Evolutionary conservation across 495 filamentous ascomycete species (phyloP).

Genomic region (Lasiosphaeria miniovina): DNA sequence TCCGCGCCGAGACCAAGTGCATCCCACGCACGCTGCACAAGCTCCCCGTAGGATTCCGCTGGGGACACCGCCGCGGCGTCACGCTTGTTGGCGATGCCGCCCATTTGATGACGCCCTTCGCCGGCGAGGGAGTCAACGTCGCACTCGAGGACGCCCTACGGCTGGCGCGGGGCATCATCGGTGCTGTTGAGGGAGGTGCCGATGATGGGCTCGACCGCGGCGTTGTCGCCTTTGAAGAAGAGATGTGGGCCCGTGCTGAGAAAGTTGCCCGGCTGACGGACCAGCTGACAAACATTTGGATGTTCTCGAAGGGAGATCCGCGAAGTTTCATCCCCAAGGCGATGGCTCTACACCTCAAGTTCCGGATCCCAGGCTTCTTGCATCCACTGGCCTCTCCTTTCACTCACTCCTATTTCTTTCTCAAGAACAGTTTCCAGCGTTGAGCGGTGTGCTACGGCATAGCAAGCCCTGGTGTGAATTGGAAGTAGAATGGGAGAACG

Average conservation of each 20-base stretch:
- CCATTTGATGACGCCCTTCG: conserved; percentile 59
- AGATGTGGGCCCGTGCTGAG: conserved; percentile 35
- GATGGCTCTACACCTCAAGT: conserved; percentile 16
- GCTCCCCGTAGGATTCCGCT: conserved; percentile 50
- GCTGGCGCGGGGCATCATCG: conserved; percentile 40
- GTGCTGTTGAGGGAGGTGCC: conserved; percentile 14
- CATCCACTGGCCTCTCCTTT: conserved; percentile 16
- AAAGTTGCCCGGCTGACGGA: conserved; percentile 31
- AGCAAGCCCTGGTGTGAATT: background rate
- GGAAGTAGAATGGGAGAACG: background rate
- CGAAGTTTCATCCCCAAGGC: conserved; percentile 15
- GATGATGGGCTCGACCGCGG: conserved; percentile 26
- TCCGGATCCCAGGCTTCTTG: conserved; percentile 11
- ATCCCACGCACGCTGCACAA: conserved; percentile 44
- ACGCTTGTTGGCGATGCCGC: conserved; percentile 60
- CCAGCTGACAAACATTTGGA: conserved; percentile 27
- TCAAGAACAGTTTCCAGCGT: conserved; percentile 4
- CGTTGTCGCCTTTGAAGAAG: conserved; percentile 30
- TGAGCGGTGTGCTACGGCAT: background rate
- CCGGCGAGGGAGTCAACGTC: conserved; percentile 57
- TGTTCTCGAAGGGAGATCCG: conserved; percentile 25
- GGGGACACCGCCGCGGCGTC: conserved; percentile 44
- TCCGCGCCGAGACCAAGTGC: conserved; percentile 19
- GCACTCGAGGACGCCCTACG: conserved; percentile 58
- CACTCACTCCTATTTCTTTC: conserved; percentile 8